Percentiles rank a stretch among this genome's conserved stretches.
phyloP scores from a whole-genome alignment of 805 yeast species.

The Metschnikowia similis region DNA sequence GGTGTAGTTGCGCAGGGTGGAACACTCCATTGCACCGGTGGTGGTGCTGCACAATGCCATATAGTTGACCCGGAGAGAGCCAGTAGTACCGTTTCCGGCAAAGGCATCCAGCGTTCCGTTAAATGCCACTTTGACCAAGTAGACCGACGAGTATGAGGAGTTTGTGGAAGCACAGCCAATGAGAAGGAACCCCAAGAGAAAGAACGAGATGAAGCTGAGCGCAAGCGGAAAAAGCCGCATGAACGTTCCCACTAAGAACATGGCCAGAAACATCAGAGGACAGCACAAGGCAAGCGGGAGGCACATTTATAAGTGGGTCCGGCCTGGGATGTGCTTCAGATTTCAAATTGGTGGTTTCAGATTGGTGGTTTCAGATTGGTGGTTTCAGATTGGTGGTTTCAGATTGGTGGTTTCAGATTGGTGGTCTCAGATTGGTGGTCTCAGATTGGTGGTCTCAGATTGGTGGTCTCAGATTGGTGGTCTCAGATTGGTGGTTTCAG shows the following conservation, averaged over 20 bases:
- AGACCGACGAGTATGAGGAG: constrained; percentile 45
- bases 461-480: too few species aligned
- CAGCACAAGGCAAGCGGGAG: constrained; percentile 7
- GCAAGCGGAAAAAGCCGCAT: constrained; percentile 17
- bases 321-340: background rate
- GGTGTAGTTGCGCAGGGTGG: constrained; percentile 25
- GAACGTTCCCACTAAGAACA: constrained; percentile 12
- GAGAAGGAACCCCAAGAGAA: constrained; percentile 51
- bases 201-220: constrained; percentile 44
- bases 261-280: constrained; percentile 9
- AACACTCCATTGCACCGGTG: constrained; percentile 31
- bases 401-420: too few species aligned
- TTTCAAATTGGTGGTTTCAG: background rate
- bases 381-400: background rate
- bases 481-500: too few species aligned
- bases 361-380: too few species aligned
- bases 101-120: constrained; percentile 26
- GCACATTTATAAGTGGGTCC: constrained; percentile 5
- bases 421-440: too few species aligned
- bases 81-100: constrained; percentile 1
- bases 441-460: too few species aligned
- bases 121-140: constrained; percentile 46
- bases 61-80: constrained; percentile 48
- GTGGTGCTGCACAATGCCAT: constrained; percentile 51
- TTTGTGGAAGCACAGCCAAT: constrained; percentile 48